Evolutionary conservation across 768 basidiomycete genomes (phyloP), one percentile per base, ranked within the genome.

Genomic region (Calocybe gangraenosa): DNA sequence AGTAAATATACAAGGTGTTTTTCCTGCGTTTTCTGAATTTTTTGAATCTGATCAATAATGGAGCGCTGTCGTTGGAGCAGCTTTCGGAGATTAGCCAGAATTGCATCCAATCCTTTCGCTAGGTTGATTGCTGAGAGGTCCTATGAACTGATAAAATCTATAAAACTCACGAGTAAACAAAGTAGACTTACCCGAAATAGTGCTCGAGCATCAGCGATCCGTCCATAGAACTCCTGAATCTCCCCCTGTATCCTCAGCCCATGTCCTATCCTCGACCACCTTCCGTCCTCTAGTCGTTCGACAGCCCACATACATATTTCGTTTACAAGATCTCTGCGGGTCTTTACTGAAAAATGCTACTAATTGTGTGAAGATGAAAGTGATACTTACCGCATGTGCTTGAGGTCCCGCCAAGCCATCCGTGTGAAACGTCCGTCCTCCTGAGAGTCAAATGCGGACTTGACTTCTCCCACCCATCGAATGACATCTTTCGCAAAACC

Each of bases 241-340:
- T 38, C 43, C 8, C 7, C 18, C 7, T 35, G 14, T 2, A 37
- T 18, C 2, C 20, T 15, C 20, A 49, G 38, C 10, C 40, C 44
- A 6, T 30, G 23, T 14, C 11, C 33, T 20, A 19, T 11, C 30
- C 44, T n/a, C 8, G 48, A 31, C 44, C 40, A 42, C 4, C 48
- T 25, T 15, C 31, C 15, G n/a, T 45, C 34, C 6, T 20, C 48
- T 28, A 50, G 44, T 32, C 39, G 40, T 13, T 22, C 19, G 22
- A 35, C 20, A 8, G 48, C 48, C 48, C 48, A 50, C 13, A 19
- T 13, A 20, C 43, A 50, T 32, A 50, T 50, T n/a, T 50, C 43
- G 28, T 45, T 43, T 28, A 50, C 41, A n/a, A 50, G 44, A 31
- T 46, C 40, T 11, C 48, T 50, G 42, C 9, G 22, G 11, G 7